A percentile compares a stretch with the other conserved stretches of the same genome.
phyloP scores from a whole-genome alignment of 169 alveolate genomes.

The Eimeria sp. region DNA sequence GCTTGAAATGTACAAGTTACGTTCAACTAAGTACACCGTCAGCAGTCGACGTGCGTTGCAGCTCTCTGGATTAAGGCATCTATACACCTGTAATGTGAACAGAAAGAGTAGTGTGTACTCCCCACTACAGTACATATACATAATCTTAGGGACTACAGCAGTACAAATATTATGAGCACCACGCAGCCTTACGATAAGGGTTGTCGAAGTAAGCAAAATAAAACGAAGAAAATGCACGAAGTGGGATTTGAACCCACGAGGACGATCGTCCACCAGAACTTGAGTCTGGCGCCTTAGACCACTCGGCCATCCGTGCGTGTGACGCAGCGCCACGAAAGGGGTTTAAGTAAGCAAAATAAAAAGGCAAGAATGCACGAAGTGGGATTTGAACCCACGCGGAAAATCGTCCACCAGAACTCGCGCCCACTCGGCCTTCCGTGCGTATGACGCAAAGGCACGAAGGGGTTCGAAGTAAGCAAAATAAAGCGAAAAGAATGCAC shows the following conservation, averaged over 20 bases:
- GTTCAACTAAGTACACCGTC: neutral
- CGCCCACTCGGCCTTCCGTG: slow-evolving; percentile 94
- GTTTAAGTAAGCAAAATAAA: too few relatives aligned
- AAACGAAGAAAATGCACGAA: slow-evolving; percentile 89
- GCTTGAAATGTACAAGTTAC: neutral
- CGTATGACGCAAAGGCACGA: slow-evolving; percentile 9
- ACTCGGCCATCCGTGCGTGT: slow-evolving; percentile 94
- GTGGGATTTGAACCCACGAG: slow-evolving; percentile 97
- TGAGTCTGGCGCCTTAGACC: slow-evolving; percentile 94
- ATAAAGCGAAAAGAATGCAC: too few relatives aligned
- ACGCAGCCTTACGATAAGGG: neutral
- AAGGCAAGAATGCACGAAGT: too few relatives aligned
- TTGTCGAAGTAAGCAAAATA: neutral
- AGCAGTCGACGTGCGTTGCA: neutral
- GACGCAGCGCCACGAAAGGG: neutral
- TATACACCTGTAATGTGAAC: neutral
- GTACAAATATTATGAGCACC: neutral
- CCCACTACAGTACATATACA: neutral
- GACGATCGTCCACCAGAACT: slow-evolving; percentile 96
- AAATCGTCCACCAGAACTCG: slow-evolving; percentile 96
- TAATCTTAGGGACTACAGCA: neutral
- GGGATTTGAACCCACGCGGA: slow-evolving; percentile 74
- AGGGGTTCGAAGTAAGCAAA: too few relatives aligned
- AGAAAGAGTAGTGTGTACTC: neutral
- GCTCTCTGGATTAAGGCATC: neutral